Evolutionary conservation across 208 protist genomes (phyloP).

Genomic region (Leishmania braziliensis): DNA sequence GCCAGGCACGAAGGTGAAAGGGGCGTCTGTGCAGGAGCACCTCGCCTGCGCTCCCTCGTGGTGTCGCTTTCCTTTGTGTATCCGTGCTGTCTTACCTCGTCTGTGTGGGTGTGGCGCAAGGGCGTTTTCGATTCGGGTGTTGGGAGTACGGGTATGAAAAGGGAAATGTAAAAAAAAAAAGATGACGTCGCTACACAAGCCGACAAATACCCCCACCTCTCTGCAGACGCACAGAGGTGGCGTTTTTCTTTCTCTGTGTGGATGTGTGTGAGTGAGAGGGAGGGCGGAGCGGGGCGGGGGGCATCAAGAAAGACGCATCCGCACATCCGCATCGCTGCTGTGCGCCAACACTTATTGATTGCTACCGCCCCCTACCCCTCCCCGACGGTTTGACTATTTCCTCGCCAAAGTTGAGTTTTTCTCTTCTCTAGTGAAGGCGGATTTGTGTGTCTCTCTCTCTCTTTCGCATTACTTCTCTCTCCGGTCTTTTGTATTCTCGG

Average conservation of each 20-base stretch:
- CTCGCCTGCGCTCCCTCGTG: background rate
- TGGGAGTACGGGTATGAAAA: background rate
- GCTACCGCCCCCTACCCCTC: background rate
- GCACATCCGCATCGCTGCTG: background rate
- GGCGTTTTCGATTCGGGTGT: background rate
- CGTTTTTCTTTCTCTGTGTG: slow-evolving; percentile 1
- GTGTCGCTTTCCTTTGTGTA: background rate
- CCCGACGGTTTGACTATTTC: background rate
- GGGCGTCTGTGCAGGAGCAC: background rate
- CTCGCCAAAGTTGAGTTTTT: background rate
- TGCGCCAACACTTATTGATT: background rate
- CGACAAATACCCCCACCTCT: background rate
- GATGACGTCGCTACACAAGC: background rate
- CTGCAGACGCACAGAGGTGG: background rate
- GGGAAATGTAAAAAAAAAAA: background rate
- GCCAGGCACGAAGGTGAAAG: background rate
- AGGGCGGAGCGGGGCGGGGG: background rate
- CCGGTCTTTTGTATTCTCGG: background rate
- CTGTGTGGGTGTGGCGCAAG: background rate
- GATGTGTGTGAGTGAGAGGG: background rate
- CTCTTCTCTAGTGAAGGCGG: background rate
- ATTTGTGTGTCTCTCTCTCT: background rate
- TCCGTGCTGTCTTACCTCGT: background rate
- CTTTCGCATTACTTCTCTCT: background rate
- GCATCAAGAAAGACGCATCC: background rate